Conservation (phyloP, 2,329 filamentous ascomycete genomes). For the Ustulina deusta region DNA sequence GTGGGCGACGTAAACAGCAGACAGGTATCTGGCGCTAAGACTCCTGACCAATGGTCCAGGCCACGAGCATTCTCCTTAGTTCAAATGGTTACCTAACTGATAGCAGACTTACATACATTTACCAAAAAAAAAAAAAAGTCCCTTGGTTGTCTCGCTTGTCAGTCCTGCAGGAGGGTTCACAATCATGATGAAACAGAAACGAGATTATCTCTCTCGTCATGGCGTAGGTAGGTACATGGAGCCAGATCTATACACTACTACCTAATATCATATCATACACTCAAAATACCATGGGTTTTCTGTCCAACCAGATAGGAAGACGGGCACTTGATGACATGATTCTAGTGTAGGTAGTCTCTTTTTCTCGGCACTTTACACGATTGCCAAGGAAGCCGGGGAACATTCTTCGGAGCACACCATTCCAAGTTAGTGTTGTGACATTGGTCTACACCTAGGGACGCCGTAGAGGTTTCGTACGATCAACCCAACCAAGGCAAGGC, state of each 20-base stretch:
- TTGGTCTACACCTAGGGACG: too few relatives aligned
- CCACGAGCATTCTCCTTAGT: background rate
- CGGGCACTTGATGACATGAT: background rate
- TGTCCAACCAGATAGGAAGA: background rate
- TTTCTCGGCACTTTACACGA: background rate
- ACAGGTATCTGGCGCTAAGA: constrained; percentile 9
- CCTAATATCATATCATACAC: constrained; percentile 20
- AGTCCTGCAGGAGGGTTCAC: background rate
- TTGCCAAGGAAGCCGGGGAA: constrained; percentile 5
- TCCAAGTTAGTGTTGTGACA: constrained; percentile 8
- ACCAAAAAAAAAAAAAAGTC: background rate
- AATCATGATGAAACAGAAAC: constrained; percentile 19
- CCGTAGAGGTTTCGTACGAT: background rate
- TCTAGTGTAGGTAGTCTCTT: background rate
- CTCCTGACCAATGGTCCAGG: constrained; percentile 19
- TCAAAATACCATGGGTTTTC: background rate
- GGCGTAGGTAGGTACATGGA: background rate
- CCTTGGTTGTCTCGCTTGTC: background rate
- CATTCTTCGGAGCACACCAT: background rate
- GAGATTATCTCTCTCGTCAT: constrained; percentile 18
- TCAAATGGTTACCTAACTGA: background rate
- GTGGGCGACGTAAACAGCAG: constrained; percentile 22
- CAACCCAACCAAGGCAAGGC: background rate
- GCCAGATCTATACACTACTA: too few relatives aligned
- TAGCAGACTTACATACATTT: constrained; percentile 6